phyloP scores from a whole-genome alignment of 495 filamentous ascomycete genomes.

The Oleoguttula mirabilis region DNA sequence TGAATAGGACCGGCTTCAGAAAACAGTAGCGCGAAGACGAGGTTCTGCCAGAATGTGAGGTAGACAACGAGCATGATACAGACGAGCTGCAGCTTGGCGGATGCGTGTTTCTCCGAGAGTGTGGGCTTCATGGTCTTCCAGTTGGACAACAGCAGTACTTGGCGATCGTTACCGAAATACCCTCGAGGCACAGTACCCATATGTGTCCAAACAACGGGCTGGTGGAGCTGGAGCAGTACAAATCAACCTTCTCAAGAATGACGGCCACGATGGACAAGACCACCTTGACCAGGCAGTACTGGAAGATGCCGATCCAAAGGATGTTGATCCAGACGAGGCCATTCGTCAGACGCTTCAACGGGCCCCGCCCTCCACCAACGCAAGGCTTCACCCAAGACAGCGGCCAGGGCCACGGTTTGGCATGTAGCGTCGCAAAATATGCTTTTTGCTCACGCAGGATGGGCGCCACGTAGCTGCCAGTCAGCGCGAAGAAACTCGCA shows the following conservation, averaged over 20 bases:
- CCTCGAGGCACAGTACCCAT: slow-evolving; percentile 65
- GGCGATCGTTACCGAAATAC: slow-evolving; percentile 63
- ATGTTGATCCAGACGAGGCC: slow-evolving; percentile 93
- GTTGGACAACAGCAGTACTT: slow-evolving; percentile 88
- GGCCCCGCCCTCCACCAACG: slow-evolving; percentile 48
- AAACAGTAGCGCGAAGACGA: slow-evolving; percentile 57
- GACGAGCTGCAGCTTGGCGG: slow-evolving; percentile 70
- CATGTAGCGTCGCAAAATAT: slow-evolving; percentile 61
- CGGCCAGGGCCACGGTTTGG: slow-evolving; percentile 64
- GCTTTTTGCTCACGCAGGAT: slow-evolving; percentile 76
- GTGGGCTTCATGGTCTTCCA: slow-evolving; percentile 67
- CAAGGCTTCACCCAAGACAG: slow-evolving; percentile 56
- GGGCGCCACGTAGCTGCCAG: slow-evolving; percentile 74
- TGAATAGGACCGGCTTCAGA: slow-evolving; percentile 47
- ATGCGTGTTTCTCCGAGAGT: slow-evolving; percentile 59
- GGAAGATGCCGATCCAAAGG: slow-evolving; percentile 76
- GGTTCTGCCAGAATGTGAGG: slow-evolving; percentile 85
- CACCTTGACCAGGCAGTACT: slow-evolving; percentile 83
- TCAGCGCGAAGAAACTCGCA: slow-evolving; percentile 73
- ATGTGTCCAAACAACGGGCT: slow-evolving; percentile 69
- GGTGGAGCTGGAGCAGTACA: slow-evolving; percentile 69
- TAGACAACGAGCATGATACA: slow-evolving; percentile 93
- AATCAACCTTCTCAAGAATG: slow-evolving; percentile 50
- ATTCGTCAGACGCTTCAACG: slow-evolving; percentile 62
- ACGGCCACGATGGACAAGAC: slow-evolving; percentile 72